Evolutionary conservation across 2,329 filamentous ascomycete genomes (phyloP).

Genomic region (Aspergillus carbonarius): DNA sequence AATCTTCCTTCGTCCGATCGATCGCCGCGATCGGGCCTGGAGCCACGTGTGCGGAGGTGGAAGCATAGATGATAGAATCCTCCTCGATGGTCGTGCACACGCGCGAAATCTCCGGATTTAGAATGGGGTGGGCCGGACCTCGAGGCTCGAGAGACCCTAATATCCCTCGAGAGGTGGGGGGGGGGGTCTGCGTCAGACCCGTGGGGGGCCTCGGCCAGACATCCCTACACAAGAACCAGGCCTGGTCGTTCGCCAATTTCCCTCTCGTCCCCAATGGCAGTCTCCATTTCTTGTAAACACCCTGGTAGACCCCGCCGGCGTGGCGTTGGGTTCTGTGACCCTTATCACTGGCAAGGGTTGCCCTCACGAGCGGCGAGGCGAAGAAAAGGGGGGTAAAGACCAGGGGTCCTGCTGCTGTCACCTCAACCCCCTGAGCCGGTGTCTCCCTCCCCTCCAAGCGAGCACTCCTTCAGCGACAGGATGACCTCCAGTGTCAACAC

Average conservation of each 20-base stretch:
- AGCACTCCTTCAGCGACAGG: not conserved
- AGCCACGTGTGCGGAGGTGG: conserved; percentile 3
- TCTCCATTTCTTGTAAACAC: not conserved
- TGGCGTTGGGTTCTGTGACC: not conserved
- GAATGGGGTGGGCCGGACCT: not conserved
- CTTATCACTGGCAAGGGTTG: not conserved
- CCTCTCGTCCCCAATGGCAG: not conserved
- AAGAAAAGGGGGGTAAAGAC: not conserved
- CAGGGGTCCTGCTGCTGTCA: not conserved
- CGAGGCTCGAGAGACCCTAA: too few species aligned
- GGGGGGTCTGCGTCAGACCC: not conserved
- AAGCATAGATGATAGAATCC: not conserved
- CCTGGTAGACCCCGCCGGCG: not conserved
- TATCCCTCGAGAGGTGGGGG: too few species aligned
- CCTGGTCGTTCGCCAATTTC: not conserved
- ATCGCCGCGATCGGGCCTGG: not conserved
- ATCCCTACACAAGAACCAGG: not conserved
- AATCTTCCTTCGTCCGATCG: not conserved
- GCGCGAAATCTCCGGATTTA: not conserved
- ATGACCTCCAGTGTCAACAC: conserved; percentile 9
- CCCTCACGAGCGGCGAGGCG: not conserved
- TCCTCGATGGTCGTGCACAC: not conserved
- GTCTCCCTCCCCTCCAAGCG: not conserved
- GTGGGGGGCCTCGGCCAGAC: not conserved
- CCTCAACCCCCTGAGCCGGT: not conserved